Conservation (phyloP, 257 asterid genomes). For the Rhazya stricta region DNA sequence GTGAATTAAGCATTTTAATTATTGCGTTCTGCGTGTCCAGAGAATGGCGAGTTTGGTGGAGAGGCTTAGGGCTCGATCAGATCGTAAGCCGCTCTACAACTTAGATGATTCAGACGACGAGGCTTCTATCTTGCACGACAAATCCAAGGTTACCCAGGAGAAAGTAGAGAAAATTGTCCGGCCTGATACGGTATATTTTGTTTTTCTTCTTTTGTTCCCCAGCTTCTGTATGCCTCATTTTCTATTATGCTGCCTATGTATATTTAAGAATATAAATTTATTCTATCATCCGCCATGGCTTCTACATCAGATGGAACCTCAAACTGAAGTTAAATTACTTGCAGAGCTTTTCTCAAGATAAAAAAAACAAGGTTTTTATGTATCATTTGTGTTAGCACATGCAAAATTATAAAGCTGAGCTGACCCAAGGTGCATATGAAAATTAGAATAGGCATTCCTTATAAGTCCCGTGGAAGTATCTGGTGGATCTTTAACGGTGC, state of each 20-base stretch:
- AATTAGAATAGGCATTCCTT: not conserved
- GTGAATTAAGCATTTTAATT: not conserved
- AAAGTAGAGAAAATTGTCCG: constrained; percentile 32
- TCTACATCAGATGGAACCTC: not conserved
- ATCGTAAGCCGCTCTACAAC: constrained; percentile 72
- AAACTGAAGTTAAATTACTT: not conserved
- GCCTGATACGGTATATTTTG: constrained; percentile 36
- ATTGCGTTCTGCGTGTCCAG: constrained; percentile 16
- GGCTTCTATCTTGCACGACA: constrained; percentile 24
- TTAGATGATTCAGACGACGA: constrained; percentile 94
- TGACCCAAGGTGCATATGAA: not conserved
- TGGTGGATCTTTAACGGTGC: not conserved
- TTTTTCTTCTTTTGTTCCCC: not conserved
- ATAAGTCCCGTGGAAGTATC: not conserved
- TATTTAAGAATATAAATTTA: not conserved
- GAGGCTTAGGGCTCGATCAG: constrained; percentile 71
- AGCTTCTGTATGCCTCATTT: not conserved
- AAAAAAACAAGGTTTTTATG: not conserved
- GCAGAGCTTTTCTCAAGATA: not conserved
- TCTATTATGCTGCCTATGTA: not conserved
- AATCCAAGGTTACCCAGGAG: constrained; percentile 32
- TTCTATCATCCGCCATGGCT: not conserved
- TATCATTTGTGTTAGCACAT: not conserved
- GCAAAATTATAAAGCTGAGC: not conserved
- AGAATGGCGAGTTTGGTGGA: constrained; percentile 55